Conservation (phyloP, 1,139 yeast species). For the Blastobotrys apis region DNA sequence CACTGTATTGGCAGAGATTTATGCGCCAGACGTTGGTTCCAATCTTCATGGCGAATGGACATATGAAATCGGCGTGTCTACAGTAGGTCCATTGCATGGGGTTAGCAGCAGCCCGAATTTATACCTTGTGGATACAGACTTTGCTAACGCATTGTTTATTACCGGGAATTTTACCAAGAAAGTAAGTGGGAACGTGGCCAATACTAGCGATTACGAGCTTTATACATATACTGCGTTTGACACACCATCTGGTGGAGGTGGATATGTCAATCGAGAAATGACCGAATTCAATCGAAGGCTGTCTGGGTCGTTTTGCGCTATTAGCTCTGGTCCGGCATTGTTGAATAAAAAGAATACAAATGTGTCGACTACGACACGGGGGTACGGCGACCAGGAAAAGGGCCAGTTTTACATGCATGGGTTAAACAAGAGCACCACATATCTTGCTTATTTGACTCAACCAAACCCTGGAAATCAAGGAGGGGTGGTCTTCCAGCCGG, state of each 20-base stretch:
- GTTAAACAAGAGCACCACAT: constrained; percentile 56
- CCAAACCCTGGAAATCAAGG: constrained; percentile 43
- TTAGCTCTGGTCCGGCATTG: constrained; percentile 41
- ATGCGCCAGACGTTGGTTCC: constrained; percentile 20
- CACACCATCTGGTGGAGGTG: constrained; percentile 1
- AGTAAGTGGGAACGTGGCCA: constrained; percentile 20
- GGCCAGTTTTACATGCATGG: constrained; percentile 59
- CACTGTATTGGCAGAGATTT: constrained; percentile 20
- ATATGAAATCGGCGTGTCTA: constrained; percentile 69
- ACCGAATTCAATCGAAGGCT: constrained; percentile 27
- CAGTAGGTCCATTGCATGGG: constrained; percentile 59
- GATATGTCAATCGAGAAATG: background rate
- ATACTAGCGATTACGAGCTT: constrained; percentile 22
- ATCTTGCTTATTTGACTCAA: constrained; percentile 62
- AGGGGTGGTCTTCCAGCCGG: constrained; percentile 60
- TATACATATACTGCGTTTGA: constrained; percentile 36
- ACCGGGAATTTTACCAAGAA: constrained; percentile 53
- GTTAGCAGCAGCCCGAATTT: constrained; percentile 64
- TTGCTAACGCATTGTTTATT: constrained; percentile 60
- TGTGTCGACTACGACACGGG: constrained; percentile 47
- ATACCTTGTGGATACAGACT: constrained; percentile 67
- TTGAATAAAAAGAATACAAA: constrained; percentile 37
- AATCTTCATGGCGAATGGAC: constrained; percentile 28
- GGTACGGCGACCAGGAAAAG: constrained; percentile 43
- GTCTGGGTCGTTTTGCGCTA: constrained; percentile 70